A percentile compares a stretch with the other conserved stretches of the same genome.
Conservation (phyloP, 164 flowering plant species). For the Echeveria elegans region DNA sequence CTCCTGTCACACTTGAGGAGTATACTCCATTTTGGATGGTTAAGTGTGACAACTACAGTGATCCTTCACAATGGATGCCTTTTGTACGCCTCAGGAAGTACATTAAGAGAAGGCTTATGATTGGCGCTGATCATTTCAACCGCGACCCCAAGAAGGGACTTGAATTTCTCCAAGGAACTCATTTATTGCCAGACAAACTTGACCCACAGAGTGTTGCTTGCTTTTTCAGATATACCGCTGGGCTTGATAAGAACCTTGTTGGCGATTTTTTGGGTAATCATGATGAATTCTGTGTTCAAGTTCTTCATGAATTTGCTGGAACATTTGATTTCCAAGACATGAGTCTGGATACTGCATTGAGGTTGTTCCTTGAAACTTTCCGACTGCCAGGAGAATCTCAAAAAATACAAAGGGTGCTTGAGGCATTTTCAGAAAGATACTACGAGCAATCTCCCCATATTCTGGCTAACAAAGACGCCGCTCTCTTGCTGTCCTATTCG, state of each 20-base stretch:
- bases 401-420: constrained; percentile 21
- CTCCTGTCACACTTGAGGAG: constrained; percentile 15
- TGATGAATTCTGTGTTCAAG: constrained; percentile 21
- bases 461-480: constrained; percentile 21
- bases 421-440: constrained; percentile 23
- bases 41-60: constrained; percentile 17
- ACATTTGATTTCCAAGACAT: constrained; percentile 22
- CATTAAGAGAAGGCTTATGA: constrained; percentile 18
- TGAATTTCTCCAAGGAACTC: constrained; percentile 21
- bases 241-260: constrained; percentile 21
- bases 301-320: constrained; percentile 20
- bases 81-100: constrained; percentile 19
- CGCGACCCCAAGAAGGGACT: constrained; percentile 21
- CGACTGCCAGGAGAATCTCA: constrained; percentile 20
- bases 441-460: constrained; percentile 19
- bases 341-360: constrained; percentile 18
- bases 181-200: constrained; percentile 21
- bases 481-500: constrained; percentile 17
- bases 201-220: constrained; percentile 24
- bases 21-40: constrained; percentile 21
- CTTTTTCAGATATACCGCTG: constrained; percentile 20
- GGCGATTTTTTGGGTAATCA: constrained; percentile 22
- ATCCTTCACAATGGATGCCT: constrained; percentile 18
- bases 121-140: constrained; percentile 22
- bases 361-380: constrained; percentile 19